Percentiles rank a stretch among this genome's conserved stretches.
Conservation (phyloP, 192 early-diverging fungal genomes). For the Haplosporangium gracile region DNA sequence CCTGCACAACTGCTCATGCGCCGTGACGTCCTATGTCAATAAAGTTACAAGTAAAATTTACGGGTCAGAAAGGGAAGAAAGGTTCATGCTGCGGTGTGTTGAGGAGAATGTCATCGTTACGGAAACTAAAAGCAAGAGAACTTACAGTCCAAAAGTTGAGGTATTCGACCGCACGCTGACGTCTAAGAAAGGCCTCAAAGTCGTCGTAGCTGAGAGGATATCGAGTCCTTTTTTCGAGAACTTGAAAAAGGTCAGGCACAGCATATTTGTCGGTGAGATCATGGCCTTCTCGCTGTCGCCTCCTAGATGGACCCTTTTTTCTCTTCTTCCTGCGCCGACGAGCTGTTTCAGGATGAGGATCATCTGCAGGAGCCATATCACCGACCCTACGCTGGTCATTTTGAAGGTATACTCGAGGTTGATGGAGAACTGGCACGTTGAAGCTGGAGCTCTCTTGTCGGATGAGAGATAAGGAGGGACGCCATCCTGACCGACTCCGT, state of each 20-base stretch:
- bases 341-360: neutral
- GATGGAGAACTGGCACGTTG: neutral
- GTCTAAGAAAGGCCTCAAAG: constrained; percentile 49
- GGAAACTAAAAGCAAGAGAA: neutral
- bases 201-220: constrained; percentile 50
- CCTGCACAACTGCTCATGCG: constrained; percentile 32
- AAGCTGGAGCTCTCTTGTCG: constrained; percentile 38
- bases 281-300: neutral
- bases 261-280: neutral
- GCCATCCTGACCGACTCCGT: constrained; percentile 25
- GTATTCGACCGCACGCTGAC: constrained; percentile 40
- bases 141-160: constrained; percentile 57
- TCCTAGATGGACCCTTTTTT: neutral
- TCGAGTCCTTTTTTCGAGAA: constrained; percentile 41
- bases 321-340: neutral
- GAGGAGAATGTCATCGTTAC: neutral
- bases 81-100: neutral
- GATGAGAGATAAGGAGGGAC: constrained; percentile 44
- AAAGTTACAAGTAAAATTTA: neutral
- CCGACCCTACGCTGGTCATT: constrained; percentile 38
- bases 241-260: constrained; percentile 23
- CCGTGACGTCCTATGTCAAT: constrained; percentile 22
- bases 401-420: constrained; percentile 28
- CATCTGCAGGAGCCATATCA: neutral
- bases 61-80: neutral